Evolutionary conservation across 1,139 yeast genomes (phyloP), one percentile per base, ranked within the genome.

Genomic region (Wickerhamomyces sp.): DNA sequence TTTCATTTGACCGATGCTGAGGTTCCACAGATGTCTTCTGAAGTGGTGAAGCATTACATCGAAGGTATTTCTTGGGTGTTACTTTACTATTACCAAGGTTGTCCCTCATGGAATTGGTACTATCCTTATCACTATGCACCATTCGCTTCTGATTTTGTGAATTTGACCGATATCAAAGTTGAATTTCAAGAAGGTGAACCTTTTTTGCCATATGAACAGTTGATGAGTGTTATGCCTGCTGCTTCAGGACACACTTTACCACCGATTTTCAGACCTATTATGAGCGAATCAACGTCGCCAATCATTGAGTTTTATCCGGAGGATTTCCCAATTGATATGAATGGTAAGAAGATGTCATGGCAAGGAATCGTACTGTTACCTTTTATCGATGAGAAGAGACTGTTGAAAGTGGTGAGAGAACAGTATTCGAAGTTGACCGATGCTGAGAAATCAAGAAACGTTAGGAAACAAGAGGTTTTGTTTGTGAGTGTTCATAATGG

Each of bases 101-200:
- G 97, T 62, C 95, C 96, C 0, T 89, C 97, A 0, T 93, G 99
- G 99, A 83, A 81, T 38, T 93, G 98, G 98, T 93, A 77, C 58
- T 93, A 82, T 52, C 98, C 97, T 0, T 91, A 81, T 56, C 98
- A 93, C 57, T 93, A 93, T 62, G 97, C 98, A 0, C 99, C 99
- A 15, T 88, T 91, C 68, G 97, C 97, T 0, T 72, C 83, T 8
- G 99, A 93, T 57, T 83, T 93, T 52, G 65, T 61, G 4, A 73
- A 78, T 33, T 61, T 88, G 29, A 69, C 72, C 2, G 77, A 72
- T 23, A 59, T 82, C 28, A 69, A 81, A 2, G 69, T 89, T 30
- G 61, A 65, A 26, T 89, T 91, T 54, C 69, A 72, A 11, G 57
- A 64, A 26, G 96, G 96, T 4, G 67, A 69, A 39, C 98, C 99